Percentiles rank a stretch among this genome's conserved stretches.
These are phyloP conservation scores for Combretum micranthum DNA, from an alignment of 345 rosid genomes.

Conservation along the genomic window DNA sequence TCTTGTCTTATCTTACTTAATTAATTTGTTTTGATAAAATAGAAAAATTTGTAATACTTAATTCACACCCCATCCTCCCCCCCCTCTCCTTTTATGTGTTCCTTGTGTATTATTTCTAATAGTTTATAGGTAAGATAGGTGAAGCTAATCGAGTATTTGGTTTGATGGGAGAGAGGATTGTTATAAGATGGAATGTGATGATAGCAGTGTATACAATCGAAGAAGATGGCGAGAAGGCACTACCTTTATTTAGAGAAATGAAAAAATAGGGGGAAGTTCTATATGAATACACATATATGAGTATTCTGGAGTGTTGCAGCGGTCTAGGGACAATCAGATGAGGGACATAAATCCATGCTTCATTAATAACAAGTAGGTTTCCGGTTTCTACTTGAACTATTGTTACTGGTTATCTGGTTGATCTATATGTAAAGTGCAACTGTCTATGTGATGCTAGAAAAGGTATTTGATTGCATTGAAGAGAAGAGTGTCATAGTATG, in stretches of 20 bases:
- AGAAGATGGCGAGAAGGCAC: slow-evolving; percentile 50
- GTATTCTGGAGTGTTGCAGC: slow-evolving; percentile 65
- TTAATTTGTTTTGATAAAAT: no score
- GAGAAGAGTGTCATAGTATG: slow-evolving; percentile 62
- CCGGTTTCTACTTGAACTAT: slow-evolving; percentile 27
- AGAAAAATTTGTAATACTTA: no score
- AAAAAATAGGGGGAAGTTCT: slow-evolving; percentile 32
- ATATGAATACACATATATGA: slow-evolving; percentile 62
- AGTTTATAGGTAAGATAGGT: slow-evolving; percentile 42
- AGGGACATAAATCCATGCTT: slow-evolving; percentile 63
- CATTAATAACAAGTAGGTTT: slow-evolving; percentile 51
- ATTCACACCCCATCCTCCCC: no score
- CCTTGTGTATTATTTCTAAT: no score
- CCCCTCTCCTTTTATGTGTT: no score
- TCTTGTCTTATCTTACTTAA: no score
- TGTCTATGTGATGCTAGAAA: slow-evolving; percentile 40
- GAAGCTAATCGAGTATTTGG: slow-evolving; percentile 53
- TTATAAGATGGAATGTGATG: slow-evolving; percentile 76
- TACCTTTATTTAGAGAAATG: slow-evolving; percentile 50
- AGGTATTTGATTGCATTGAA: slow-evolving; percentile 45
- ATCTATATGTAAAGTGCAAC: slow-evolving; percentile 72
- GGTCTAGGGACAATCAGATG: slow-evolving; percentile 33
- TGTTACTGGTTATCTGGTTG: slow-evolving; percentile 61
- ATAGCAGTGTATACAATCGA: slow-evolving; percentile 48
- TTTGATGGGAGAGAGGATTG: slow-evolving; percentile 35